Conservation (phyloP, 2,329 filamentous ascomycete species). For the Plectosphaerella plurivora region DNA sequence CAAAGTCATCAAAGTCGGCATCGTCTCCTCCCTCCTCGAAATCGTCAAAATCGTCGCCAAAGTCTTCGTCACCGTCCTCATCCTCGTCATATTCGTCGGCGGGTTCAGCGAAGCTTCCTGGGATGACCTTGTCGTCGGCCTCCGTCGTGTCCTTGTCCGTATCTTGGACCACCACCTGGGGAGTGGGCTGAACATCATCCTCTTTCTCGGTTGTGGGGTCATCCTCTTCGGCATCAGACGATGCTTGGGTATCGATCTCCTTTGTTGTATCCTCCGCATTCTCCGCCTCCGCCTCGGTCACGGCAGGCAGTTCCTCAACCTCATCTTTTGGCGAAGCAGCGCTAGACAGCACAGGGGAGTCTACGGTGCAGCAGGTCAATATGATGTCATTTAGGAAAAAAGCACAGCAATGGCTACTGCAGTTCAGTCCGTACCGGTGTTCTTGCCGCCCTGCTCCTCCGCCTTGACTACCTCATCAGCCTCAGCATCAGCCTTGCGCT, state of each 20-base stretch:
- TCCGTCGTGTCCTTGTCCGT: conserved; percentile 5
- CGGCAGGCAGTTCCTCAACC: background rate
- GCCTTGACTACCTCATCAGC: conserved; percentile 47
- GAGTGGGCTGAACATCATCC: background rate
- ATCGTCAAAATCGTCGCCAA: conserved; percentile 58
- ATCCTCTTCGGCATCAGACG: background rate
- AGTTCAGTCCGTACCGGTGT: conserved; percentile 25
- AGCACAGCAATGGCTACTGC: conserved; percentile 7
- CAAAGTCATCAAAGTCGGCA: conserved; percentile 65
- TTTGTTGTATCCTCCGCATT: background rate
- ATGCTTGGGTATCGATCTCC: conserved; percentile 4
- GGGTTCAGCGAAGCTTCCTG: conserved; percentile 5
- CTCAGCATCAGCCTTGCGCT: conserved; percentile 45
- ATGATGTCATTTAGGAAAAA: conserved; percentile 12
- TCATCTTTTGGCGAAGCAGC: background rate
- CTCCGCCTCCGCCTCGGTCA: background rate
- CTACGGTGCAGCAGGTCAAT: conserved; percentile 37
- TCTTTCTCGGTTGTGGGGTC: background rate
- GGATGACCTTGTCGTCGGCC: conserved; percentile 17
- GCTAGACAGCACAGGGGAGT: conserved; percentile 15
- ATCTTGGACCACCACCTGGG: background rate
- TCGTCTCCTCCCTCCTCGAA: conserved; percentile 55
- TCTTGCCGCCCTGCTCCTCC: conserved; percentile 26
- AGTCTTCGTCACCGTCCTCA: conserved; percentile 38
- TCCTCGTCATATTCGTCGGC: conserved; percentile 23